A percentile compares a stretch with the other conserved stretches of the same genome.
These are phyloP conservation scores for Ascobolus immersus DNA, from an alignment of 495 filamentous ascomycete species.

Conservation along the genomic window DNA sequence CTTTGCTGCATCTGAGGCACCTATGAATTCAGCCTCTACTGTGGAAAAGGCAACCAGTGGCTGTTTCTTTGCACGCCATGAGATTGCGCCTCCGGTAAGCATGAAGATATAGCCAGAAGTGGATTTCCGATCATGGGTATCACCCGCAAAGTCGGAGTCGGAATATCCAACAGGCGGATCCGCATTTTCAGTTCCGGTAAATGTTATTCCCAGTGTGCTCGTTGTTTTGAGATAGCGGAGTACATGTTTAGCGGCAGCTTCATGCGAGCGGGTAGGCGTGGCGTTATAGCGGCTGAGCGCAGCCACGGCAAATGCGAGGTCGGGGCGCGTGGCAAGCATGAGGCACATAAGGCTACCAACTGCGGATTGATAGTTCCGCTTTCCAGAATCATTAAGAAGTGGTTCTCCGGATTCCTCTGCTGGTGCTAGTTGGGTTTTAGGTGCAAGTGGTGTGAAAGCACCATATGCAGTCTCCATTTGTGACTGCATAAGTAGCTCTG, in stretches of 20 bases:
- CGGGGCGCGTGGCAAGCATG: constrained; percentile 8
- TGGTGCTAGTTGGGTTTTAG: background rate
- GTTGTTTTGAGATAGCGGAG: background rate
- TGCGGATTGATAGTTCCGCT: constrained; percentile 5
- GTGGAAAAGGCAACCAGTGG: background rate
- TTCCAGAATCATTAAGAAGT: no score
- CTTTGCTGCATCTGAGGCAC: background rate
- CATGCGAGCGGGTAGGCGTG: background rate
- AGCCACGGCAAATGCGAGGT: constrained; percentile 8
- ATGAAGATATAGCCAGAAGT: constrained; percentile 2
- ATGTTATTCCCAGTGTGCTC: no score
- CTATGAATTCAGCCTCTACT: background rate
- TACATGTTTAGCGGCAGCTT: background rate
- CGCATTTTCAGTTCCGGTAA: no score
- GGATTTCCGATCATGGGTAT: background rate
- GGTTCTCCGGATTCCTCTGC: background rate
- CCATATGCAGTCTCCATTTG: background rate
- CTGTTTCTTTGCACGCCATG: background rate
- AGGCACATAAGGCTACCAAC: constrained; percentile 12
- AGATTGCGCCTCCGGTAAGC: background rate
- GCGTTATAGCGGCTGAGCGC: background rate
- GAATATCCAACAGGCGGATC: no score
- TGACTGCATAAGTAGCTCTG: background rate
- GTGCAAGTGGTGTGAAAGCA: background rate
- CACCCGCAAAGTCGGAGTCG: constrained; percentile 4